A percentile compares a stretch with the other conserved stretches of the same genome.
phyloP scores from a whole-genome alignment of 2,329 filamentous ascomycete genomes.

The Exophiala calicioides region DNA sequence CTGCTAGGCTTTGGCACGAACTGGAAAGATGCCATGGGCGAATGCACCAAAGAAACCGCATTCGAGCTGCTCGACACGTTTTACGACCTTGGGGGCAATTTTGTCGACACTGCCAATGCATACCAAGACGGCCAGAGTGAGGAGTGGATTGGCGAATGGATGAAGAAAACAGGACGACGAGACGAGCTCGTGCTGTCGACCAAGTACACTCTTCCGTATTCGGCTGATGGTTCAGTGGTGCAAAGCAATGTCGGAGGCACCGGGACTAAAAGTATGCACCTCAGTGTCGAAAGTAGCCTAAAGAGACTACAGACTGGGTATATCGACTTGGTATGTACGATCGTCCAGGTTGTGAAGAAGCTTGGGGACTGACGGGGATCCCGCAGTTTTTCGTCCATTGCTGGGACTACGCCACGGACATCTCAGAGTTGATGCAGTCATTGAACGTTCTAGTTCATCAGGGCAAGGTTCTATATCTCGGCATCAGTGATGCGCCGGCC shows the following conservation, averaged over 20 bases:
- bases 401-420: conserved; percentile 65
- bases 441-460: conserved; percentile 61
- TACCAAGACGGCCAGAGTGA: conserved; percentile 49
- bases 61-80: conserved; percentile 52
- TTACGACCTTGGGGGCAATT: conserved; percentile 50
- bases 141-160: conserved; percentile 53
- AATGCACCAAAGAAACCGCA: conserved; percentile 45
- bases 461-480: conserved; percentile 68
- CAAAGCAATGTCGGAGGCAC: conserved; percentile 48
- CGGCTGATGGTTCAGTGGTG: conserved; percentile 2
- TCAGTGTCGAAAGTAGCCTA: conserved; percentile 37
- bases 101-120: conserved; percentile 54
- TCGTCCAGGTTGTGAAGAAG: too few species aligned
- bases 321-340: conserved; percentile 39
- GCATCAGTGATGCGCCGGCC: conserved; percentile 34
- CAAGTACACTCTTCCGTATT: conserved; percentile 50
- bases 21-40: too few species aligned
- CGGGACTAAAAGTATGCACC: conserved; percentile 35
- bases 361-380: too few species aligned
- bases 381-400: too few species aligned
- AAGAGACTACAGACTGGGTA: conserved; percentile 39
- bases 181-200: conserved; percentile 57
- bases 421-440: conserved; percentile 68
- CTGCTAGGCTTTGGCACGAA: too few species aligned
- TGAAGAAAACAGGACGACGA: conserved; percentile 46